phyloP scores from a whole-genome alignment of 2,329 filamentous ascomycete species.

The Neocucurbitaria cava region DNA sequence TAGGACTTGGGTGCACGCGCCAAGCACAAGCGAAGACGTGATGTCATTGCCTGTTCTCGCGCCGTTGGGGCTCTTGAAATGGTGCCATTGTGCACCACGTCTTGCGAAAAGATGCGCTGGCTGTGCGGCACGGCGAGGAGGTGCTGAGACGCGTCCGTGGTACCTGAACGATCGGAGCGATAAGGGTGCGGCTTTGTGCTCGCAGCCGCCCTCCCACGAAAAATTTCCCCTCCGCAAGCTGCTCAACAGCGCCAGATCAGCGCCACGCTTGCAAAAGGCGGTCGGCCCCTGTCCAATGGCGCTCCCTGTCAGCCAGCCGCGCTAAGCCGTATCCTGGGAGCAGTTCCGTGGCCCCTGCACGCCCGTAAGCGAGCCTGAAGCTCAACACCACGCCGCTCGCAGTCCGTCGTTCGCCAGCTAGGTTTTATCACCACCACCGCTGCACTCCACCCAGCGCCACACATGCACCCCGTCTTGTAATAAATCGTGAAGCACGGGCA shows the following conservation, averaged over 20 bases:
- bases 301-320: not conserved
- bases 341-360: constrained; percentile 23
- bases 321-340: constrained; percentile 20
- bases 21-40: constrained; percentile 15
- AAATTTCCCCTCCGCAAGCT: constrained; percentile 24
- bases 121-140: not conserved
- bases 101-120: not conserved
- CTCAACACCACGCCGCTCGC: constrained; percentile 10
- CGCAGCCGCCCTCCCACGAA: constrained; percentile 23
- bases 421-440: constrained; percentile 3
- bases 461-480: constrained; percentile 7
- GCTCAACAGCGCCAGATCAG: constrained; percentile 30
- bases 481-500: not conserved
- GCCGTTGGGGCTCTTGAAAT: constrained; percentile 12
- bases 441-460: constrained; percentile 12
- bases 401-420: not conserved
- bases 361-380: constrained; percentile 26
- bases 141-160: constrained; percentile 13
- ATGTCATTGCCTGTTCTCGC: constrained; percentile 19
- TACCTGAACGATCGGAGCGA: constrained; percentile 32
- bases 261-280: constrained; percentile 34
- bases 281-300: constrained; percentile 31
- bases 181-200: constrained; percentile 16
- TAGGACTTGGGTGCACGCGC: constrained; percentile 15
- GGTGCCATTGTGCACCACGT: not conserved